Conservation (phyloP, 1,284 basidiomycete genomes). For the Salmacisia buchloeana region DNA sequence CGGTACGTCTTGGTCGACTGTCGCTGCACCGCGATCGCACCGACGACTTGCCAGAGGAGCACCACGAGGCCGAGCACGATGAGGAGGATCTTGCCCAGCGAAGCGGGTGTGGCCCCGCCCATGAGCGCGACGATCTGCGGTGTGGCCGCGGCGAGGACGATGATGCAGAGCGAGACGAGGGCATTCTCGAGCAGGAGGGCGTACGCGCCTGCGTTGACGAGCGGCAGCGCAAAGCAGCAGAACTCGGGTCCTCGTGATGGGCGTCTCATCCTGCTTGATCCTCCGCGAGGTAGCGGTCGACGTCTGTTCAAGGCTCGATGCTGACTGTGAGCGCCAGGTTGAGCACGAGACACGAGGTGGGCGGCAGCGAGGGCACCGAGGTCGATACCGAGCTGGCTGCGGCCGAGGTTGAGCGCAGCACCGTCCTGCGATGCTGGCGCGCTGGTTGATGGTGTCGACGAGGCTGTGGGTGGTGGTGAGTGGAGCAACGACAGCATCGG, state of each 20-base stretch:
- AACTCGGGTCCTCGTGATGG: slow-evolving; percentile 31
- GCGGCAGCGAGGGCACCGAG: too few species aligned
- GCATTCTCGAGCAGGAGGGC: slow-evolving; percentile 37
- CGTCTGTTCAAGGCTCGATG: too few species aligned
- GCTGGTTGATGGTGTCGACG: too few species aligned
- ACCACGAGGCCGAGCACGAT: slow-evolving; percentile 37
- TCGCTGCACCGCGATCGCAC: slow-evolving; percentile 29
- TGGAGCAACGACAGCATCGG: too few species aligned
- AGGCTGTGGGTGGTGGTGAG: too few species aligned
- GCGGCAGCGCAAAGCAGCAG: slow-evolving; percentile 45
- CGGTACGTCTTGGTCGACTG: slow-evolving; percentile 38
- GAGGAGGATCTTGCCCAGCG: slow-evolving; percentile 37
- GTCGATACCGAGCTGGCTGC: too few species aligned
- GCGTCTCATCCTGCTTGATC: too few species aligned
- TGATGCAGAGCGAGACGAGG: slow-evolving; percentile 35
- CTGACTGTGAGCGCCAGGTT: too few species aligned
- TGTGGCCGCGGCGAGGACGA: slow-evolving; percentile 38
- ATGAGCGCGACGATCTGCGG: slow-evolving; percentile 41
- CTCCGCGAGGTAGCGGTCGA: too few species aligned
- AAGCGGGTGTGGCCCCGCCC: slow-evolving; percentile 29
- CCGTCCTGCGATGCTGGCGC: too few species aligned
- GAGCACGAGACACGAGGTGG: too few species aligned
- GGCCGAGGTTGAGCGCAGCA: too few species aligned
- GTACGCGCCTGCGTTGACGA: slow-evolving; percentile 48
- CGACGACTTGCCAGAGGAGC: slow-evolving; percentile 41